phyloP scores from a whole-genome alignment of 495 filamentous ascomycete species.

The Penicillium cinerascens region DNA sequence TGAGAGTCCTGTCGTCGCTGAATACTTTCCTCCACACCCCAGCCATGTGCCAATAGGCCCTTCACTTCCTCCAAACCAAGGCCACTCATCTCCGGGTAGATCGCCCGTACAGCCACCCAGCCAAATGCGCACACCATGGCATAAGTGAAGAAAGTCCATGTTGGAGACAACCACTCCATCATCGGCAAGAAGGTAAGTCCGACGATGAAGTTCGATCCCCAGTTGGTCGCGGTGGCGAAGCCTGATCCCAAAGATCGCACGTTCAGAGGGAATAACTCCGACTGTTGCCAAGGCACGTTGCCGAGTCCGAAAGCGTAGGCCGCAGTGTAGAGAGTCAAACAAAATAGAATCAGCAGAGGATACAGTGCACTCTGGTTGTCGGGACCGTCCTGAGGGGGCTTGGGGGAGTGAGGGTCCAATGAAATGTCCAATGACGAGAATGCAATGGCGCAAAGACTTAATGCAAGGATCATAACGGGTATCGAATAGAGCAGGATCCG shows the following conservation, averaged over 20 bases:
- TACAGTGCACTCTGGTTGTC: slow-evolving; percentile 9
- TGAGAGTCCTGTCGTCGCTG: neutral
- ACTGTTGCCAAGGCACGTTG: slow-evolving; percentile 91
- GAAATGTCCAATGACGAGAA: slow-evolving; percentile 56
- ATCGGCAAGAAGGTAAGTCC: slow-evolving; percentile 82
- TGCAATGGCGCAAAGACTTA: slow-evolving; percentile 61
- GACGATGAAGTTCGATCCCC: slow-evolving; percentile 84
- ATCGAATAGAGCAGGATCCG: slow-evolving; percentile 81
- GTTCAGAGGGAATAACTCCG: slow-evolving; percentile 81
- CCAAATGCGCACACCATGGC: slow-evolving; percentile 63
- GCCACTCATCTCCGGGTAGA: slow-evolving; percentile 85
- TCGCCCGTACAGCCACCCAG: slow-evolving; percentile 61
- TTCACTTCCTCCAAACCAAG: slow-evolving; percentile 80
- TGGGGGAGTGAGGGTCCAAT: slow-evolving; percentile 19
- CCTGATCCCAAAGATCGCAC: slow-evolving; percentile 79
- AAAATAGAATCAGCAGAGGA: slow-evolving; percentile 57
- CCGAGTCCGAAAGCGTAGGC: slow-evolving; percentile 86
- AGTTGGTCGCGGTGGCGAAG: slow-evolving; percentile 84
- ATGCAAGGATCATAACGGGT: slow-evolving; percentile 73
- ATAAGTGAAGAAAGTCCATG: slow-evolving; percentile 78
- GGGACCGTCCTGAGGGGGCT: slow-evolving; percentile 1
- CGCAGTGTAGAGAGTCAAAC: slow-evolving; percentile 78
- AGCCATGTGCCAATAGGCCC: slow-evolving; percentile 66
- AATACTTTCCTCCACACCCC: slow-evolving; percentile 50
- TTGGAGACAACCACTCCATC: slow-evolving; percentile 72